phyloP scores from a whole-genome alignment of 768 basidiomycete genomes.

The Boletus vinaceobasis region DNA sequence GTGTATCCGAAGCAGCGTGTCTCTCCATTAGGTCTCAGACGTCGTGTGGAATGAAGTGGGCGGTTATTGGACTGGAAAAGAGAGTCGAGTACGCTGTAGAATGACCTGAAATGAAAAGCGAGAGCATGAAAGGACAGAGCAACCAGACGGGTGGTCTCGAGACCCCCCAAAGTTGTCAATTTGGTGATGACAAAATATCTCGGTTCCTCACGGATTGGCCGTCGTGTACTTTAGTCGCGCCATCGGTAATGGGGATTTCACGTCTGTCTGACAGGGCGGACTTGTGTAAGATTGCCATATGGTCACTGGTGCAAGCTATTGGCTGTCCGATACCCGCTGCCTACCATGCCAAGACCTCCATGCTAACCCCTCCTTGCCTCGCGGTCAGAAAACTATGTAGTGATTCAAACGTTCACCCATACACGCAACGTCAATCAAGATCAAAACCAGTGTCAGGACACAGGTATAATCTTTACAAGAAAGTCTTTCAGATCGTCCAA shows the following conservation, averaged over 20 bases:
- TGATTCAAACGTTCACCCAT: neutral
- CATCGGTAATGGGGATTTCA: neutral
- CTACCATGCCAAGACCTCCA: too few species aligned
- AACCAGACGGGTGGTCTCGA: conserved; percentile 20
- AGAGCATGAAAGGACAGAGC: conserved; percentile 1
- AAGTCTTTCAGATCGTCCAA: neutral
- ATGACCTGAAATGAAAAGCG: neutral
- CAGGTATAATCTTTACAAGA: neutral
- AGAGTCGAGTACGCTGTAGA: neutral
- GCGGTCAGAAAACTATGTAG: neutral
- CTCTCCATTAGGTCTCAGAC: neutral
- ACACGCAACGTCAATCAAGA: neutral
- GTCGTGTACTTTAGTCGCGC: neutral
- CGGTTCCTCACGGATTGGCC: neutral
- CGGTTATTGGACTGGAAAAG: neutral
- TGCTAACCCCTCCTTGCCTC: neutral
- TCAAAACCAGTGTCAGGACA: neutral
- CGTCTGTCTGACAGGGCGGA: neutral
- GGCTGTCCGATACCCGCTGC: neutral
- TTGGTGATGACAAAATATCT: conserved; percentile 8
- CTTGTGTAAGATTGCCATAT: neutral
- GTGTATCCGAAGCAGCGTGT: neutral
- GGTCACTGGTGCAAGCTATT: neutral
- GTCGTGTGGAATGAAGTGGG: neutral
- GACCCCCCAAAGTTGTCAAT: conserved; percentile 23